These are phyloP conservation scores for Primulina eburnea DNA, from an alignment of 257 asterid genomes.

Conservation along the genomic window DNA sequence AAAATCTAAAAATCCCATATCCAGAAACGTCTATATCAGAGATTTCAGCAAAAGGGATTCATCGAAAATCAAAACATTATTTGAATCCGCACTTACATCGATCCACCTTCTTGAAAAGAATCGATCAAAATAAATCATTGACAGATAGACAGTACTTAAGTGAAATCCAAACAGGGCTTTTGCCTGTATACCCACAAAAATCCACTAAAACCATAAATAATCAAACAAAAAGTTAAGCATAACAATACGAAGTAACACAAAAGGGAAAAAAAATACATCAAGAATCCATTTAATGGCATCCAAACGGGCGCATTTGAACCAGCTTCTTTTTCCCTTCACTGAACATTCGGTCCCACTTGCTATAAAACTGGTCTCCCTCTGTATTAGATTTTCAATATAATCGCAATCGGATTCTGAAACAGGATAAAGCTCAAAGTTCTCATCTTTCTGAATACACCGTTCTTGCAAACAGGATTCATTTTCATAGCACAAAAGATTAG, in stretches of 20 bases:
- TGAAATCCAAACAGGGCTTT: slow-evolving; percentile 46
- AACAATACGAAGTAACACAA: neutral
- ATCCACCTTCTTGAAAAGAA: slow-evolving; percentile 40
- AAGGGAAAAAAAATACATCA: slow-evolving; percentile 32
- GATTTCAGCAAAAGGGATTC: neutral
- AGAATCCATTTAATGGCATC: slow-evolving; percentile 50
- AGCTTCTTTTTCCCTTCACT: slow-evolving; percentile 22
- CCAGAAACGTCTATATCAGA: neutral
- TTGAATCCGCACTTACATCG: slow-evolving; percentile 36
- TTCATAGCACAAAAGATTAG: slow-evolving; percentile 45
- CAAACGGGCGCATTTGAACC: slow-evolving; percentile 37
- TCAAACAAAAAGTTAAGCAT: neutral
- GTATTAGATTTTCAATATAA: slow-evolving; percentile 33
- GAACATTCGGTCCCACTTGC: slow-evolving; percentile 5
- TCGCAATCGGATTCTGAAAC: slow-evolving; percentile 38
- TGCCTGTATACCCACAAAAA: slow-evolving; percentile 30
- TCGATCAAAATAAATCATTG: slow-evolving; percentile 48
- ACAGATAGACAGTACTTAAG: slow-evolving; percentile 43
- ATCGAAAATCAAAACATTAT: too few relatives aligned
- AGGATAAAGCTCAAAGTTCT: slow-evolving; percentile 17
- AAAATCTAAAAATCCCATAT: slow-evolving; percentile 8
- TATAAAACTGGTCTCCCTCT: slow-evolving; percentile 32
- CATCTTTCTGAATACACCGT: slow-evolving; percentile 18
- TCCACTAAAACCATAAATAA: neutral
- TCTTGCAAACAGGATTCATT: slow-evolving; percentile 31